Conservation (phyloP, 371 early-diverging fungal genomes). For the Haplosporangium sp. region DNA sequence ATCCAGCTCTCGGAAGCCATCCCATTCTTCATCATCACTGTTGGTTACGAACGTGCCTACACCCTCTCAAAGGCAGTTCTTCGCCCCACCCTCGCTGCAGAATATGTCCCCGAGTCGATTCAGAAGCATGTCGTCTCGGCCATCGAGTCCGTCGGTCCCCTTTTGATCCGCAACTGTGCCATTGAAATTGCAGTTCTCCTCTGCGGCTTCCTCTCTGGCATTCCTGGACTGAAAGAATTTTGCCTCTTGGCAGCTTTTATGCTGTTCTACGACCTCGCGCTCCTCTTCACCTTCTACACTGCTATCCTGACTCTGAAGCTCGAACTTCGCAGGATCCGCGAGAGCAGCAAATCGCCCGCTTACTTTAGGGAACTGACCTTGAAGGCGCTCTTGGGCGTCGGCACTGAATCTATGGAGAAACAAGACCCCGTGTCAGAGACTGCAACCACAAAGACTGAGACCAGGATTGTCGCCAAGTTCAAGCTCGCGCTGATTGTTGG, state of each 20-base stretch:
- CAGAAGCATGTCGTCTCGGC: slow-evolving; percentile 77
- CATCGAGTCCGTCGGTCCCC: slow-evolving; percentile 73
- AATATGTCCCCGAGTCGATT: slow-evolving; percentile 57
- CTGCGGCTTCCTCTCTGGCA: slow-evolving; percentile 82
- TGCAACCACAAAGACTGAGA: slow-evolving; percentile 60
- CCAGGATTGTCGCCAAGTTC: slow-evolving; percentile 64
- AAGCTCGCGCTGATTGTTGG: slow-evolving; percentile 74
- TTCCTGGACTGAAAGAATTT: slow-evolving; percentile 83
- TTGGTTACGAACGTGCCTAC: slow-evolving; percentile 92
- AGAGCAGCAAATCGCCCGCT: slow-evolving; percentile 45
- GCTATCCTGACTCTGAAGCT: slow-evolving; percentile 90
- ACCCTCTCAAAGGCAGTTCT: slow-evolving; percentile 85
- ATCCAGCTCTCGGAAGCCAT: slow-evolving; percentile 88
- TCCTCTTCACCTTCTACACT: slow-evolving; percentile 89
- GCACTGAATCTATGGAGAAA: slow-evolving; percentile 20
- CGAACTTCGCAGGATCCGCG: slow-evolving; percentile 73
- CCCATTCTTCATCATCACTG: slow-evolving; percentile 92
- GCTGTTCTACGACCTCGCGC: slow-evolving; percentile 83
- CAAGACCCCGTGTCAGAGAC: slow-evolving; percentile 22
- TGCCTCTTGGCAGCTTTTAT: slow-evolving; percentile 85
- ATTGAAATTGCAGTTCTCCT: slow-evolving; percentile 86
- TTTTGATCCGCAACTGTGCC: slow-evolving; percentile 81
- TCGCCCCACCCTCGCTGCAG: slow-evolving; percentile 54
- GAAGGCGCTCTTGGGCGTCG: slow-evolving; percentile 45
- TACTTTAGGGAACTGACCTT: slow-evolving; percentile 53